Base-by-base conservation (phyloP, 164 flowering plant genomes). In the Tinospora cordifolia region DNA sequence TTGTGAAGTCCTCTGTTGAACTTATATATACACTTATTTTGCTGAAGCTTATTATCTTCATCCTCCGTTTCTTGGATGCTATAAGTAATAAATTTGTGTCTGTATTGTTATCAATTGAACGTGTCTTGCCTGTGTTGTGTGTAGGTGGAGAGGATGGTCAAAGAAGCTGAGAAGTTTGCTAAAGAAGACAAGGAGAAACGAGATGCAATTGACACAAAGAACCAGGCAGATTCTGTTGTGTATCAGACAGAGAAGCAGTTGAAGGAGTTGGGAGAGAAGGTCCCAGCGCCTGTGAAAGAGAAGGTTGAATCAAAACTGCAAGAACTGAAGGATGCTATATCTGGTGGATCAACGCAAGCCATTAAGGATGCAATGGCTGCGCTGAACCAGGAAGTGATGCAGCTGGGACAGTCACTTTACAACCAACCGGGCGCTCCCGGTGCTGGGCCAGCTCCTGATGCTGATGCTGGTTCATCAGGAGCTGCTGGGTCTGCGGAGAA, bases 181-280 rank as follows among this genome's bases (percentile, higher is more conserved):
- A 83, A 84, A 77, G 91, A 86, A 72, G 94, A 89, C 79, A 87
- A 89, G 79, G 91, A 89, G 79, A 89, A 85, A 81, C 86, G 94
- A 65, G 91, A 89, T 47, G 88, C 94, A 21, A 85, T 89, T 12
- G 94, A 89, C 82, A 87, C 91, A 10, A 89, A 87, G 83, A 87
- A 89, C 73, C 94, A 72, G 57, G 75, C 91, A 0, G 94, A 89
- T 58, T 87, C 94, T 10, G 82, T 87, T 15, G 81, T 86, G 3
- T 89, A 89, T 80, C 94, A 89, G 78, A 86, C 94, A 0, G 94
- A 87, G 74, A 89, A 87, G 78, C 94, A 89, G 69, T 69, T 89
- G 70, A 89, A 85, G 81, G 94, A 89, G 75, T 75, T 87, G 25
- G 94, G 91, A 69, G 94, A 87, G 64, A 89, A 89, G 75, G 90